Base-by-base conservation (phyloP, 768 basidiomycete genomes). In the Termitomyces sp. region DNA sequence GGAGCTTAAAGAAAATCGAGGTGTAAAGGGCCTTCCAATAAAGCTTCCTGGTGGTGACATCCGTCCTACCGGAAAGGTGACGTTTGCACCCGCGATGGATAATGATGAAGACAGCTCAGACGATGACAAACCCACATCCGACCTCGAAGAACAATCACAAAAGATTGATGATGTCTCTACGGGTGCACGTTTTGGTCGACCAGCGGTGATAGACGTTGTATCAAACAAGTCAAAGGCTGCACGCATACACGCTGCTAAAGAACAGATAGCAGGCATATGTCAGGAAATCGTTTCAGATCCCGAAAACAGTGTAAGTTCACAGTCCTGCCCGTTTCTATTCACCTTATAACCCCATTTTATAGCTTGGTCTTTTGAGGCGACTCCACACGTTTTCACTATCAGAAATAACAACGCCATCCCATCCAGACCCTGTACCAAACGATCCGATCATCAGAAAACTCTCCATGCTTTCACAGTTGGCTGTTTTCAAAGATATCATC, bases 211-310 rank as follows among this genome's bases (percentile, higher is more conserved):
- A 36, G 87, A 89, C 64, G 80, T 96, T 49, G 77, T 96, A 43
- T 74, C 77, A 46, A 88, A 83, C 62, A 81, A 80, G 66, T 88
- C 91, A 29, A 83, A 88, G 62, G 83, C 81, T 65, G 80, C 78
- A 54, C 81, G 88, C 57, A 77, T 97, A 65, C 86, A 86, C 65
- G 79, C 80, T 46, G 96, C 96, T 14, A 94, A 96, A 68, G 94
- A 97, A 70, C 95, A 98, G 76, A 92, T 98, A 63, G 97, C 95
- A 1, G 80, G 83, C 34, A 86, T 98, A 37, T 97, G 95, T 71
- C 94, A 97, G 69, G 96, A 98, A 67, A 92, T 98, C 57, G 77
- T 97, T 52, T 84, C 91, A 29, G 96, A 98, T 64, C 96, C 96
- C 31, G 97, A 99, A 76, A 94, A 94, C 69, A 92, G 88, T 62